These are phyloP conservation scores for Colletotrichum salicis DNA, from an alignment of 2,329 filamentous ascomycete genomes.

Conservation along the genomic window DNA sequence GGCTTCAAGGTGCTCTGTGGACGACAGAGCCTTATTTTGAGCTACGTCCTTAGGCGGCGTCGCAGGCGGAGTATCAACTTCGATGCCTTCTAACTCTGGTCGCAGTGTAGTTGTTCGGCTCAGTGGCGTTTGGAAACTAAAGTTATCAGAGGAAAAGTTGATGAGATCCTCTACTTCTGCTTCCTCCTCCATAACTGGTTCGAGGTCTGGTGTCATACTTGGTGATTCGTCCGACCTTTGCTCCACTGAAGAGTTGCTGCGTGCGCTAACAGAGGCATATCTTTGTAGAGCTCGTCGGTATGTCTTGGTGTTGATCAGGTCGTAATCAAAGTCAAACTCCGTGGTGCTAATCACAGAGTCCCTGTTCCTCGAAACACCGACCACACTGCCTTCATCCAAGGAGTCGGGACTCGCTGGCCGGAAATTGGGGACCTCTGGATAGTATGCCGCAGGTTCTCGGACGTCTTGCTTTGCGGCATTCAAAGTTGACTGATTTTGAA, in stretches of 20 bases:
- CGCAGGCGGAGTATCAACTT: background rate
- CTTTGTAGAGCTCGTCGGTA: conserved; percentile 23
- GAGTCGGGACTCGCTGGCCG: background rate
- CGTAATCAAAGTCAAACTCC: conserved; percentile 31
- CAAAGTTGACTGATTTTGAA: conserved; percentile 13
- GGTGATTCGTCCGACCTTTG: background rate
- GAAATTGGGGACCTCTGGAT: background rate
- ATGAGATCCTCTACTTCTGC: background rate
- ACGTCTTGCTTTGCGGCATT: conserved; percentile 22
- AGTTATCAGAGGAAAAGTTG: background rate
- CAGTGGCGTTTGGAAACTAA: background rate
- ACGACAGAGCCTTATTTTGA: background rate
- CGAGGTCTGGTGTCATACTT: background rate
- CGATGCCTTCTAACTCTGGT: background rate
- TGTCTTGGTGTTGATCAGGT: conserved; percentile 29
- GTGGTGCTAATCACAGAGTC: conserved; percentile 33
- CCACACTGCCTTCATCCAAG: background rate
- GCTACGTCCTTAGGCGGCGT: background rate
- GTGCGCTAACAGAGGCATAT: background rate
- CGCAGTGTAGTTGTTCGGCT: conserved; percentile 21
- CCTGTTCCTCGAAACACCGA: background rate
- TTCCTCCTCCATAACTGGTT: background rate
- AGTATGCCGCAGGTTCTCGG: background rate
- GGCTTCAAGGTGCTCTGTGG: background rate
- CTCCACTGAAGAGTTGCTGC: background rate